Conservation (phyloP, 1,284 basidiomycete species). For the Albatrellus sp. region DNA sequence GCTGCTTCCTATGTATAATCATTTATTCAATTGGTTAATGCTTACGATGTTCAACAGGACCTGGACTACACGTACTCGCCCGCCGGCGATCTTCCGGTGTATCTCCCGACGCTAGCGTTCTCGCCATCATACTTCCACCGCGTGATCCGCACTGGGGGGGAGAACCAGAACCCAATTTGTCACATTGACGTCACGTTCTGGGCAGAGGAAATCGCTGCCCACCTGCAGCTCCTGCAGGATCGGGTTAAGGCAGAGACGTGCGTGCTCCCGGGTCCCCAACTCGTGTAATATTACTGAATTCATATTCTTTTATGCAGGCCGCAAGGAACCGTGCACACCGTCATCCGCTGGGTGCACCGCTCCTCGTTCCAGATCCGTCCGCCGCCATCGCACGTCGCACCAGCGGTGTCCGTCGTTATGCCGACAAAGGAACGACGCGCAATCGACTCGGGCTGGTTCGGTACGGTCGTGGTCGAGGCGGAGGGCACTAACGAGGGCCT, state of each 20-base stretch:
- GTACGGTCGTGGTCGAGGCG: slow-evolving; percentile 65
- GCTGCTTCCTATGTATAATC: slow-evolving; percentile 6
- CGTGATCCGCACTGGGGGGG: slow-evolving; percentile 47
- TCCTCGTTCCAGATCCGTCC: slow-evolving; percentile 58
- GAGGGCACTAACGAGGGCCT: slow-evolving; percentile 76
- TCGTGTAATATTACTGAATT: slow-evolving; percentile 1
- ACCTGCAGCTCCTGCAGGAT: slow-evolving; percentile 66
- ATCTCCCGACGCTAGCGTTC: slow-evolving; percentile 64
- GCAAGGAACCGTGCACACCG: slow-evolving; percentile 63
- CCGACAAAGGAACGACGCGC: slow-evolving; percentile 22
- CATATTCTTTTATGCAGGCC: slow-evolving; percentile 30
- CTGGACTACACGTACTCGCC: slow-evolving; percentile 68
- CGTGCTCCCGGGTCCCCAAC: slow-evolving; percentile 17
- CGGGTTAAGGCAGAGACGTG: slow-evolving; percentile 69
- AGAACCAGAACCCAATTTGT: slow-evolving; percentile 50
- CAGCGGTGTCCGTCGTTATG: slow-evolving; percentile 15
- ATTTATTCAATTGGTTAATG: slow-evolving; percentile 5
- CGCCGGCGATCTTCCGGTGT: slow-evolving; percentile 63
- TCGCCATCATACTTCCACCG: slow-evolving; percentile 78
- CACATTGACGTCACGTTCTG: slow-evolving; percentile 65
- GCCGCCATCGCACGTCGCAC: slow-evolving; percentile 16
- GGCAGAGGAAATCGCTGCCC: slow-evolving; percentile 60
- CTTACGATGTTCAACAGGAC: slow-evolving; percentile 35
- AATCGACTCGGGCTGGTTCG: slow-evolving; percentile 70
- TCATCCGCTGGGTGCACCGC: slow-evolving; percentile 73